Base-by-base conservation (phyloP, 2,329 filamentous ascomycete species). In the Aureobasidium sp. region DNA sequence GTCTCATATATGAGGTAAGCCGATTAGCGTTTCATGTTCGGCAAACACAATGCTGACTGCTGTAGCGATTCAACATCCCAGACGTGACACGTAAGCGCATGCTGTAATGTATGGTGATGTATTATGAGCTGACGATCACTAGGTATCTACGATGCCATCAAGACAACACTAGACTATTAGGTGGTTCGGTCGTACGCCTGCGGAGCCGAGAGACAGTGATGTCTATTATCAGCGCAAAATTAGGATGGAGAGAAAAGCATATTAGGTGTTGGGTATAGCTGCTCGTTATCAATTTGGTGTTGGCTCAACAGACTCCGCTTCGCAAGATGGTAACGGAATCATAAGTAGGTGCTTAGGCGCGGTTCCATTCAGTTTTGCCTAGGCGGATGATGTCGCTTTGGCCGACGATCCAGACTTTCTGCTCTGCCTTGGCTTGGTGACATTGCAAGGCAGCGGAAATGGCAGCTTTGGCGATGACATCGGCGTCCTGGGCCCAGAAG, bases 41-140 rank as follows among this genome's bases (percentile, higher is more conserved):
- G 12, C 3, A 7, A 17, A 9, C 12, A 15, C 25, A 14, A 20
- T 20, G 41, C 39, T 45, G 29, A 47, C 57, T 61, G n/a, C 34
- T 34, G 22, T 29, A 62, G 61, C 55, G 77, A 65, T 79, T 80
- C 63, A 76, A 91, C 71, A 79, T 95, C 61, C 92, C 92, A 0
- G 92, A 96, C 75, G 87, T 96, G 69, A 84, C 89, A 15, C 86
- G 91, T 95, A 78, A 86, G 90, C 88, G 5, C n/a, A 20, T 29
- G 29, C 22, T 29, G 27, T 37, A 22, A 58, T 2, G 20, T 34
- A 14, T 42, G 14, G 14, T 45, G 11, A 15, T 27, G 8, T 55
- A 17, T 25, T 31, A 27, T 44, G 27, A 52, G 34, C 49, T 52
- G 27, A 52, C 34, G 20, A 25, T 8, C 0, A 14, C 9, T 37